Conservation (phyloP, 352 stramenopile species). For the Globisporangium nodosum region DNA sequence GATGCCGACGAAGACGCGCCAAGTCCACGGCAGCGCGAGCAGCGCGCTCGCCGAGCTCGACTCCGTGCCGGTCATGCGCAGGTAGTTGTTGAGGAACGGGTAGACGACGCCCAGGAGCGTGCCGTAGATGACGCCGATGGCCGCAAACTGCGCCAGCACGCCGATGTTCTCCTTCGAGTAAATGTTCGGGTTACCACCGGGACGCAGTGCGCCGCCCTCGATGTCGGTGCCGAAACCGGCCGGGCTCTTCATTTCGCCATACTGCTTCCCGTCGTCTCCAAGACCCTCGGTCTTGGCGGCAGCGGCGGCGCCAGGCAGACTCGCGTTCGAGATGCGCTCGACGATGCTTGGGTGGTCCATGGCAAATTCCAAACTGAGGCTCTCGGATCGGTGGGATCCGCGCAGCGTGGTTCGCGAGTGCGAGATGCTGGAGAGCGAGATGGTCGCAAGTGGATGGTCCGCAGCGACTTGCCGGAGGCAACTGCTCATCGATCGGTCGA, state of each 20-base stretch:
- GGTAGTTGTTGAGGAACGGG: constrained; percentile 47
- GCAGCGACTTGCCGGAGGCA: neutral
- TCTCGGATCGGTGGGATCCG: neutral
- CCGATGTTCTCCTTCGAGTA: constrained; percentile 40
- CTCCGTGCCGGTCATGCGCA: constrained; percentile 43
- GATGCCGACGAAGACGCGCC: constrained; percentile 52
- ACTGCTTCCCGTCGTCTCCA: constrained; percentile 3
- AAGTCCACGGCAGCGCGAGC: constrained; percentile 43
- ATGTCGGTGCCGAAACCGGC: constrained; percentile 9
- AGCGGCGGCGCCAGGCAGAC: neutral
- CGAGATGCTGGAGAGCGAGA: neutral
- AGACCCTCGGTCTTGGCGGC: neutral
- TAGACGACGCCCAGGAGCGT: constrained; percentile 37
- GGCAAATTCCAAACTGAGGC: constrained; percentile 3
- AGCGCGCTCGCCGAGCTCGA: constrained; percentile 25
- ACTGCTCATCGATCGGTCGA: no score
- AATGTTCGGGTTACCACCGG: constrained; percentile 21
- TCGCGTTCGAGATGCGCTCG: constrained; percentile 18
- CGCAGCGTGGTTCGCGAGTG: neutral
- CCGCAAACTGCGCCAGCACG: constrained; percentile 42
- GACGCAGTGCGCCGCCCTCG: constrained; percentile 33
- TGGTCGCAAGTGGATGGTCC: neutral
- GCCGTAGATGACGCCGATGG: constrained; percentile 41
- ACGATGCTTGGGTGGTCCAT: constrained; percentile 17
- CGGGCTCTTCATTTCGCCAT: constrained; percentile 20